A percentile compares a stretch with the other conserved stretches of the same genome.
Conservation (phyloP, 2,329 filamentous ascomycete species). For the Hansfordia pulvinata region DNA sequence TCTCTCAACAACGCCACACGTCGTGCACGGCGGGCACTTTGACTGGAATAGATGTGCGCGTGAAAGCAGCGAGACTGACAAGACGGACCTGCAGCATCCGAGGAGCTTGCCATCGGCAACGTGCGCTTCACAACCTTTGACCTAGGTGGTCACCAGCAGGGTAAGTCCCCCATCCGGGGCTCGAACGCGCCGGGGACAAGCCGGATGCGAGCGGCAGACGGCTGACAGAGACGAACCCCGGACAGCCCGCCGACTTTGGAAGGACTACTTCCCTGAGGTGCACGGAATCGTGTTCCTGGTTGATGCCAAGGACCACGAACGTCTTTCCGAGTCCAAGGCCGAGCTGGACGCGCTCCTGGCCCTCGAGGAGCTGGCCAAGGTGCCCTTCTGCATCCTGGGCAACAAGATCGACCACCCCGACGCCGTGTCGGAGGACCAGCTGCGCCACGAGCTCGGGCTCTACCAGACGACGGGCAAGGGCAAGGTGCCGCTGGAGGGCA, state of each 20-base stretch:
- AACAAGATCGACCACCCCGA: slow-evolving; percentile 99
- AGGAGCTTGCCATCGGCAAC: slow-evolving; percentile 86
- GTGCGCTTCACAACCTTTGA: slow-evolving; percentile 93
- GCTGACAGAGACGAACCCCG: slow-evolving; percentile 4
- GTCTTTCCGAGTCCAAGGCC: slow-evolving; percentile 85
- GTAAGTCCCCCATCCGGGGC: slow-evolving; percentile 25
- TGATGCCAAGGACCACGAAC: slow-evolving; percentile 93
- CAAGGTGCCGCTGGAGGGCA: slow-evolving; percentile 83
- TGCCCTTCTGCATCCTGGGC: slow-evolving; percentile 88
- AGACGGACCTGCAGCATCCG: slow-evolving; percentile 72
- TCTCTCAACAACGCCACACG: too few species aligned
- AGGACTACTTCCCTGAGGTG: slow-evolving; percentile 94
- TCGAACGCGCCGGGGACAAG: slow-evolving; percentile 4
- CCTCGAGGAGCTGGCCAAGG: slow-evolving; percentile 94
- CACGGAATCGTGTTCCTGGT: slow-evolving; percentile 96
- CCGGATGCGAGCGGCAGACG: neutral
- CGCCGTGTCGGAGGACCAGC: slow-evolving; percentile 88
- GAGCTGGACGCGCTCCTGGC: slow-evolving; percentile 90
- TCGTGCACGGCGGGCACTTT: too few species aligned
- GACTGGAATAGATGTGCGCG: too few species aligned
- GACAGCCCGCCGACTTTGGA: slow-evolving; percentile 80
- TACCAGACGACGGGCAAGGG: slow-evolving; percentile 97
- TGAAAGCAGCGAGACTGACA: slow-evolving; percentile 1
- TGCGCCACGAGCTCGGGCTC: slow-evolving; percentile 80
- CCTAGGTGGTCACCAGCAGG: slow-evolving; percentile 85